These are phyloP conservation scores for Xylariaceae sp. DNA, from an alignment of 2,329 filamentous ascomycete species.

Conservation along the genomic window DNA sequence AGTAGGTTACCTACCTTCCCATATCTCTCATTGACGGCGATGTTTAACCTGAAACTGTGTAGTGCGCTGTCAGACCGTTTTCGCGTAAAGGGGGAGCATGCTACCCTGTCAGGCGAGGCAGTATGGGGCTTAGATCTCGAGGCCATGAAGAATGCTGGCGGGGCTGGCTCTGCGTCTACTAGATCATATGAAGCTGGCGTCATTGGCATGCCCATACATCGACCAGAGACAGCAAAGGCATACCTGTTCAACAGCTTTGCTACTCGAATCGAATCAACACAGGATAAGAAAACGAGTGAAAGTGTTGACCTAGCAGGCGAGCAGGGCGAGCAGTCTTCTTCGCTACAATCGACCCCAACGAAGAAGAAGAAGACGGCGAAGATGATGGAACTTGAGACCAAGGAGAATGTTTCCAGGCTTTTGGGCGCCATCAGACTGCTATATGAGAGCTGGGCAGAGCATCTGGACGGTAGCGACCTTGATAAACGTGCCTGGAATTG, in stretches of 20 bases:
- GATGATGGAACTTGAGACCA: conserved; percentile 54
- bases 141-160: conserved; percentile 40
- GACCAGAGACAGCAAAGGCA: conserved; percentile 61
- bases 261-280: conserved; percentile 31
- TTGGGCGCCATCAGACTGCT: conserved; percentile 67
- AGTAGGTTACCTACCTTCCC: conserved; percentile 24
- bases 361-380: conserved; percentile 49
- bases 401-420: conserved; percentile 63
- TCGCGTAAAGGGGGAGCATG: conserved; percentile 39
- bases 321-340: conserved; percentile 3
- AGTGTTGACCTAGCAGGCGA: no score
- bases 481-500: conserved; percentile 74
- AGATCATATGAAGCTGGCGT: conserved; percentile 32
- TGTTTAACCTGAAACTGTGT: conserved; percentile 2
- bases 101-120: conserved; percentile 45
- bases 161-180: conserved; percentile 25
- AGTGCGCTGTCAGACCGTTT: conserved; percentile 47
- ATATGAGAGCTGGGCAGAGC: conserved; percentile 67
- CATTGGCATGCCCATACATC: conserved; percentile 64
- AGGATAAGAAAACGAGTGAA: conserved; percentile 7
- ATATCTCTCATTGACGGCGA: no score
- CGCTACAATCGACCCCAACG: conserved; percentile 14
- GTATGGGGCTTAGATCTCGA: conserved; percentile 58
- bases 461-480: conserved; percentile 59
- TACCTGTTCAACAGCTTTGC: conserved; percentile 58